A percentile compares a stretch with the other conserved stretches of the same genome.
Evolutionary conservation across 768 basidiomycete species (phyloP).

Genomic region (Clitopilus hobsonii): DNA sequence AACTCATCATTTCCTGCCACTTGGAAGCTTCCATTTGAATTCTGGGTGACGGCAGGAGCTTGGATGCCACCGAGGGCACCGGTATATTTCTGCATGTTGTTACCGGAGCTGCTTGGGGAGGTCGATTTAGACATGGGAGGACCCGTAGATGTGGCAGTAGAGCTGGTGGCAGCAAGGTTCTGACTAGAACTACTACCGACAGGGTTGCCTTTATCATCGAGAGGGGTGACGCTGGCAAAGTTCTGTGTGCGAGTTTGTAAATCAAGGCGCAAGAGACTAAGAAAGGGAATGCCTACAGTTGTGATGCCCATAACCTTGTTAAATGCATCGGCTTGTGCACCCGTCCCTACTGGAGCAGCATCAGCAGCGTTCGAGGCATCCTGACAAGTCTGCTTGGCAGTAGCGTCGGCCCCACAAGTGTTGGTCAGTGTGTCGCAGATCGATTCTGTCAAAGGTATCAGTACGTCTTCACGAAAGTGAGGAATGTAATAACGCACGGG

Average conservation of each 20-base stretch:
- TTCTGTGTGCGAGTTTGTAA: slow-evolving; percentile 22
- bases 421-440: slow-evolving; percentile 55
- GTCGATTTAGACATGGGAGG: neutral
- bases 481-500: slow-evolving; percentile 25
- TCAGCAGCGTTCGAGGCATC: slow-evolving; percentile 36
- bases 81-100: slow-evolving; percentile 47
- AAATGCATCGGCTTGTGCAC: slow-evolving; percentile 59
- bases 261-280: neutral
- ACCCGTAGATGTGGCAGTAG: slow-evolving; percentile 2
- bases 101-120: slow-evolving; percentile 1
- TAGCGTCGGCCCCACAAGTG: slow-evolving; percentile 48
- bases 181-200: slow-evolving; percentile 20
- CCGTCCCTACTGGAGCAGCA: slow-evolving; percentile 35
- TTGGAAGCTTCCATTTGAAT: slow-evolving; percentile 40
- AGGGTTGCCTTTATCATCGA: slow-evolving; percentile 41
- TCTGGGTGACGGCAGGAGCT: slow-evolving; percentile 39
- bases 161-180: slow-evolving; percentile 3
- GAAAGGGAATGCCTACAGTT: slow-evolving; percentile 27
- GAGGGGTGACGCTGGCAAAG: slow-evolving; percentile 37
- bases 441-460: slow-evolving; percentile 22
- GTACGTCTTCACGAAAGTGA: neutral
- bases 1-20: slow-evolving; percentile 44
- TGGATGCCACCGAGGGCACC: slow-evolving; percentile 40
- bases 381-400: slow-evolving; percentile 45
- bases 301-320: slow-evolving; percentile 51